These are phyloP conservation scores for Tricladium varicosporioides DNA, from an alignment of 2,329 filamentous ascomycete species.

Conservation along the genomic window DNA sequence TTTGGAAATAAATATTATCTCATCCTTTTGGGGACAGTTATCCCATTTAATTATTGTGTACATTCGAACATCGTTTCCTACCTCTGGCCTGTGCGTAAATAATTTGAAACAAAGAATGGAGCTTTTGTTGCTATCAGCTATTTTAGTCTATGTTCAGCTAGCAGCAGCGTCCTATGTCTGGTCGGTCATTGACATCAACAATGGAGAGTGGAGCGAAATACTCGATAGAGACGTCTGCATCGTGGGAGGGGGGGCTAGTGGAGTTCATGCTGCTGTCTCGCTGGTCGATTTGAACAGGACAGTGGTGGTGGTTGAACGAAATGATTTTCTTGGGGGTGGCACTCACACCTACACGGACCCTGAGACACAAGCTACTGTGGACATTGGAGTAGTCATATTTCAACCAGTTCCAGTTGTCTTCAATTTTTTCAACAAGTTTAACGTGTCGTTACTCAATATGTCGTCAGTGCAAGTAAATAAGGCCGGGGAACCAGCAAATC, in stretches of 20 bases:
- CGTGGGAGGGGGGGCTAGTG: background rate
- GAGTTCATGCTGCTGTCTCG: background rate
- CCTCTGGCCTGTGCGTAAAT: too few relatives aligned
- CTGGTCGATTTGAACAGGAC: background rate
- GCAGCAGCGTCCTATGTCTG: background rate
- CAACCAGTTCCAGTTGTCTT: background rate
- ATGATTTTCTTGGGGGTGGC: background rate
- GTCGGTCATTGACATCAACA: background rate
- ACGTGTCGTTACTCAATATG: background rate
- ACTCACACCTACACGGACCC: background rate
- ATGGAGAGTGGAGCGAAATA: background rate
- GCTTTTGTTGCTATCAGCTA: background rate
- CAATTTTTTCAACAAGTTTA: background rate
- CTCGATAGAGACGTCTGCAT: background rate
- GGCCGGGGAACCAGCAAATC: background rate
- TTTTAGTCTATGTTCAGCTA: background rate
- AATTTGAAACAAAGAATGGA: background rate
- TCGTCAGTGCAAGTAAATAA: background rate
- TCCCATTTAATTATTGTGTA: too few relatives aligned
- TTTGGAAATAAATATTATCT: too few relatives aligned
- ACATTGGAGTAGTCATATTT: constrained; percentile 5
- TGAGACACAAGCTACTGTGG: constrained; percentile 16
- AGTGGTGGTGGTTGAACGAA: constrained; percentile 1
- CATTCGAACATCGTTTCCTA: too few relatives aligned
- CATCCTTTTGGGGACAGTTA: too few relatives aligned